These are phyloP conservation scores for Tylopilus felleus DNA, from an alignment of 768 basidiomycete species.

Conservation along the genomic window DNA sequence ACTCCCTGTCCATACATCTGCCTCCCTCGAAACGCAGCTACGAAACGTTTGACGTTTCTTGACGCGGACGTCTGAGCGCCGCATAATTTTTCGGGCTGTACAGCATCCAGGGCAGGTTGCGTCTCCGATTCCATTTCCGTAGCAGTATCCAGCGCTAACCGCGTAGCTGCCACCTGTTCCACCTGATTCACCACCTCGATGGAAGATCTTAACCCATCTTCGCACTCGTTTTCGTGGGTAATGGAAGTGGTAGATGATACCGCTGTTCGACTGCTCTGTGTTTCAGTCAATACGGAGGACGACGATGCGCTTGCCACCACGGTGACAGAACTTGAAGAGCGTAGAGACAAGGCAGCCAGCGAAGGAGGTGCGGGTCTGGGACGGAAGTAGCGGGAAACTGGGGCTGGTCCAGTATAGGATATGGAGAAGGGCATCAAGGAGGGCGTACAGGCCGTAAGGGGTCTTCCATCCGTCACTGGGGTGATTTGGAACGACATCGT, in stretches of 20 bases:
- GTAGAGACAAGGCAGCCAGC: constrained; percentile 3
- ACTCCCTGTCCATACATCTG: constrained; percentile 64
- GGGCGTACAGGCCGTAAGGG: constrained; percentile 46
- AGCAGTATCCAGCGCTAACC: not conserved
- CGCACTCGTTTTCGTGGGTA: not conserved
- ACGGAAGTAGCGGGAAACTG: constrained; percentile 70
- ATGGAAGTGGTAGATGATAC: constrained; percentile 6
- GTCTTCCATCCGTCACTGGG: not conserved
- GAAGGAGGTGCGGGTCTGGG: constrained; percentile 39
- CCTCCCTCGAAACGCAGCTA: constrained; percentile 75
- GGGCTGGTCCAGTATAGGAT: constrained; percentile 64
- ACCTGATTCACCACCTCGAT: not conserved
- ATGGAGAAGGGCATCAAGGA: constrained; percentile 86
- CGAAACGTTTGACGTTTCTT: constrained; percentile 25
- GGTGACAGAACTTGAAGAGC: constrained; percentile 14
- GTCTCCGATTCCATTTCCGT: constrained; percentile 10
- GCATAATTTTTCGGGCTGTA: not conserved
- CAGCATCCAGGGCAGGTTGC: constrained; percentile 4
- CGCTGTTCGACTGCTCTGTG: constrained; percentile 1
- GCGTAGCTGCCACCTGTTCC: not conserved
- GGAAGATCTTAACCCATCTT: not conserved
- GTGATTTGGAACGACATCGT: constrained; percentile 22
- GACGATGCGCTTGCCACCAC: constrained; percentile 9
- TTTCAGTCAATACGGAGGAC: constrained; percentile 3
- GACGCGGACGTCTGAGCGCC: not conserved